A percentile compares a stretch with the other conserved stretches of the same genome.
Conservation (phyloP, 2,329 filamentous ascomycete genomes). For the Fusarium floridanum region DNA sequence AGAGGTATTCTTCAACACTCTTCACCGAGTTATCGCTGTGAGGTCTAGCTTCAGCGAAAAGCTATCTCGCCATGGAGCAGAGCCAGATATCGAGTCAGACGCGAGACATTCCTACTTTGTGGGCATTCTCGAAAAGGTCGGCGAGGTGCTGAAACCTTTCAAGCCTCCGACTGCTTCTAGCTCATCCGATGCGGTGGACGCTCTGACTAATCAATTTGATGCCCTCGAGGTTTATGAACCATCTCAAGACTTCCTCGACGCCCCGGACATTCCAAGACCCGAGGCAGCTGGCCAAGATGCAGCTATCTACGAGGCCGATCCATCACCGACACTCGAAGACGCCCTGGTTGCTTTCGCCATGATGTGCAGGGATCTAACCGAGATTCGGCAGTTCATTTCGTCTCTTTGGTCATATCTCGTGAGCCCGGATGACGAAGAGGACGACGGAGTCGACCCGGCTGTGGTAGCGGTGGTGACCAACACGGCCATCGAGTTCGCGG, state of each 20-base stretch:
- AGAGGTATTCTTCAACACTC: slow-evolving; percentile 43
- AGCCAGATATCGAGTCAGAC: slow-evolving; percentile 38
- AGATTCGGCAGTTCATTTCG: not conserved
- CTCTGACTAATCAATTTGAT: not conserved
- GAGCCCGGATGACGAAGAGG: not conserved
- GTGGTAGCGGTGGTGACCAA: not conserved
- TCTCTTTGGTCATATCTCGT: not conserved
- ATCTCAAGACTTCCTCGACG: not conserved
- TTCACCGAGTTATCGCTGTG: slow-evolving; percentile 53
- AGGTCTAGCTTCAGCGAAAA: slow-evolving; percentile 47
- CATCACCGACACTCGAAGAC: not conserved
- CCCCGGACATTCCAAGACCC: not conserved
- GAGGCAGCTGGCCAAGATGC: not conserved
- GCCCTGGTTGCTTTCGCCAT: not conserved
- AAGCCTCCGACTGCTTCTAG: not conserved
- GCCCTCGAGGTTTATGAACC: not conserved
- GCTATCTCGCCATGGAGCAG: slow-evolving; percentile 33
- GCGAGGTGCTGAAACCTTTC: slow-evolving; percentile 43
- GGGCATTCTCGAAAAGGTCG: slow-evolving; percentile 51
- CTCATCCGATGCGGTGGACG: not conserved
- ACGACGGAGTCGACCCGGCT: not conserved
- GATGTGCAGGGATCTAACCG: not conserved
- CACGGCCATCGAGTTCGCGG: not conserved
- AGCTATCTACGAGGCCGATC: not conserved
- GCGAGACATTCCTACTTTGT: slow-evolving; percentile 51